phyloP scores from a whole-genome alignment of 1,139 yeast species.

The Saccharomyces hybrid region DNA sequence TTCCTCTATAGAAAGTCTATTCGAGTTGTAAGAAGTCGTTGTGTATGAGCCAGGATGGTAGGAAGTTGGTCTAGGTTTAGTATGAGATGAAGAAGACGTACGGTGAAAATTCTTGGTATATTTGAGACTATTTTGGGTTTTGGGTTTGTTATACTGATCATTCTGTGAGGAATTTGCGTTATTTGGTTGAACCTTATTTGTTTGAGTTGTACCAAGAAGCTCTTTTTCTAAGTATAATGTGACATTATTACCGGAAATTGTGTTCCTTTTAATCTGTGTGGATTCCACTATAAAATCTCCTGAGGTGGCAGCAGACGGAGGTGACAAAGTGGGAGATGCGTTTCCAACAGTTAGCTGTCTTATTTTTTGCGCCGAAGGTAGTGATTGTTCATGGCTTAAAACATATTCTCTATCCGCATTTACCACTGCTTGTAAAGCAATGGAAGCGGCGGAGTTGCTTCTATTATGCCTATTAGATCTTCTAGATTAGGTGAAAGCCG shows the following conservation, averaged over 20 bases:
- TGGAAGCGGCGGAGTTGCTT: slow-evolving; percentile 43
- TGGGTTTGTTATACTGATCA: neutral
- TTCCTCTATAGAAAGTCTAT: slow-evolving; percentile 75
- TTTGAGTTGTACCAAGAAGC: neutral
- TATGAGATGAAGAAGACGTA: slow-evolving; percentile 28
- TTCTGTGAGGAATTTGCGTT: neutral
- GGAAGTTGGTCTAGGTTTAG: slow-evolving; percentile 72
- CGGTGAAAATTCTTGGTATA: slow-evolving; percentile 2
- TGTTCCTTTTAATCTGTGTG: slow-evolving; percentile 17
- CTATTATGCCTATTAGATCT: slow-evolving; percentile 20
- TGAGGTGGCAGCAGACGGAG: slow-evolving; percentile 15
- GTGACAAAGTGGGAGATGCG: neutral
- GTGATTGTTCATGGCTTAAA: neutral
- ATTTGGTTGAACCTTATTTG: neutral
- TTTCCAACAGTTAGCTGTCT: neutral
- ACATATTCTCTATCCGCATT: slow-evolving; percentile 37
- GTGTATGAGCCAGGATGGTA: slow-evolving; percentile 53
- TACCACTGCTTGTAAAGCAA: slow-evolving; percentile 62
- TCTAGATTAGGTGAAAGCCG: slow-evolving; percentile 19
- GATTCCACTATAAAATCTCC: slow-evolving; percentile 20
- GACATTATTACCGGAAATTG: slow-evolving; percentile 1
- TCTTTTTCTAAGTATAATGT: neutral
- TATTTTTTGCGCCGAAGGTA: neutral
- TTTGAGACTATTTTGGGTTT: neutral
- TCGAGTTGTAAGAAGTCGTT: slow-evolving; percentile 60